Evolutionary conservation across 2,329 filamentous ascomycete species (phyloP).

Genomic region (Cercospora beticola): DNA sequence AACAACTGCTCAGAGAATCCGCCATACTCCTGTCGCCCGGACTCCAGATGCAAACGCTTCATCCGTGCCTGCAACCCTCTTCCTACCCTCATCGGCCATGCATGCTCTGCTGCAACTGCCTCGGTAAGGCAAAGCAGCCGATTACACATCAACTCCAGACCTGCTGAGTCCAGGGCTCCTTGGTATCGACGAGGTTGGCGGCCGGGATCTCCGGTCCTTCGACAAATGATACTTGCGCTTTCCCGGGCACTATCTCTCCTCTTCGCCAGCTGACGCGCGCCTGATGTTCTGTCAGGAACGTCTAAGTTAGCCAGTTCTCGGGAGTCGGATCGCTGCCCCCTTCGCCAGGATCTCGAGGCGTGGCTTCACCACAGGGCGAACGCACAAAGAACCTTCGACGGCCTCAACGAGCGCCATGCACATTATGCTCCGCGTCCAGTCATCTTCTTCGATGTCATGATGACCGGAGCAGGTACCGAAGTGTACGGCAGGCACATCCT

Average conservation of each 20-base stretch:
- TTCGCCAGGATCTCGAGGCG: background rate
- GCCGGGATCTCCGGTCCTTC: background rate
- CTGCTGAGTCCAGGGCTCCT: background rate
- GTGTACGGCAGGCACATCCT: background rate
- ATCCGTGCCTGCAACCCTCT: background rate
- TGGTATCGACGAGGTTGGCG: background rate
- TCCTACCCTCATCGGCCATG: background rate
- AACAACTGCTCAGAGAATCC: background rate
- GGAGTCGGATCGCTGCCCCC: background rate
- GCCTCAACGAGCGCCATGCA: no score
- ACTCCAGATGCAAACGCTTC: background rate
- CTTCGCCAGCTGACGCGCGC: no score
- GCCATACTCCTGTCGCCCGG: background rate
- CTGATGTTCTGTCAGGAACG: no score
- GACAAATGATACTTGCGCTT: background rate
- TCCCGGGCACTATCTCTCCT: no score
- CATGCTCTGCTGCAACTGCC: background rate
- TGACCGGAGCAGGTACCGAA: background rate
- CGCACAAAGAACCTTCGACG: background rate
- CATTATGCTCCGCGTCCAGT: background rate
- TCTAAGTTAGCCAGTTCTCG: no score
- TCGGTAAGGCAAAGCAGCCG: background rate
- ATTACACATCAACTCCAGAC: background rate
- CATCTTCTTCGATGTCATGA: background rate
- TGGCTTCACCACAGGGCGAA: background rate